Evolutionary conservation across 1,284 basidiomycete genomes (phyloP).

Genomic region (Pseudozyma pruni): DNA sequence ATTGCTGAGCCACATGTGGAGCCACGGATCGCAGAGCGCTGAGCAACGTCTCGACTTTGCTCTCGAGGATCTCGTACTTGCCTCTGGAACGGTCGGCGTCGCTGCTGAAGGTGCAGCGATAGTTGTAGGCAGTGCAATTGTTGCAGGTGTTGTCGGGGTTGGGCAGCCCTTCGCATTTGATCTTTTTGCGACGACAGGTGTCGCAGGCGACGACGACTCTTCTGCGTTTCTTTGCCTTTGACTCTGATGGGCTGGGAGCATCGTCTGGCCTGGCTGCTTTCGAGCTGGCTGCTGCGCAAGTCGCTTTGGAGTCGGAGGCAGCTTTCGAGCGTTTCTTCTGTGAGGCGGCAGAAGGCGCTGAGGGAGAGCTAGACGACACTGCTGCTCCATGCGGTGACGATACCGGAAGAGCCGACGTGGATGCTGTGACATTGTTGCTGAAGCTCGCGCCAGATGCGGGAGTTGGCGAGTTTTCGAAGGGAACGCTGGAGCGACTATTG

Average conservation of each 20-base stretch:
- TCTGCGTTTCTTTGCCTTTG: slow-evolving; percentile 43
- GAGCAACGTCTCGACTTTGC: slow-evolving; percentile 58
- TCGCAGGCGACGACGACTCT: slow-evolving; percentile 62
- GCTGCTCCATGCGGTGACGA: slow-evolving; percentile 10
- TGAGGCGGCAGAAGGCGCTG: slow-evolving; percentile 6
- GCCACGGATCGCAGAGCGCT: slow-evolving; percentile 54
- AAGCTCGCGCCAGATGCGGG: neutral
- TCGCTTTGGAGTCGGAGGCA: slow-evolving; percentile 5
- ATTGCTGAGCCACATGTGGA: slow-evolving; percentile 55
- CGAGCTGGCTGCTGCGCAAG: slow-evolving; percentile 6
- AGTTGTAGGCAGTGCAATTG: slow-evolving; percentile 56
- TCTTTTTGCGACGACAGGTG: slow-evolving; percentile 61
- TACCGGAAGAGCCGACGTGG: slow-evolving; percentile 4
- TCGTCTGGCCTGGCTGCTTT: slow-evolving; percentile 17
- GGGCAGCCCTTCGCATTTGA: slow-evolving; percentile 60
- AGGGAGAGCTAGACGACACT: neutral
- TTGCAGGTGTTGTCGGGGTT: slow-evolving; percentile 54
- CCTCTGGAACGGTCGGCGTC: slow-evolving; percentile 54
- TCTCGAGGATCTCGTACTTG: slow-evolving; percentile 64
- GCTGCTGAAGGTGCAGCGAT: slow-evolving; percentile 55
- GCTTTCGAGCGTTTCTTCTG: slow-evolving; percentile 18
- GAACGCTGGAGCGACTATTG: slow-evolving; percentile 27
- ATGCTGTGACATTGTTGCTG: slow-evolving; percentile 3
- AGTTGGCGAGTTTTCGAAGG: slow-evolving; percentile 24
- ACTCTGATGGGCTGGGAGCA: slow-evolving; percentile 11